phyloP scores from a whole-genome alignment of 2,329 filamentous ascomycete species.

The Hypocrella siamensis region DNA sequence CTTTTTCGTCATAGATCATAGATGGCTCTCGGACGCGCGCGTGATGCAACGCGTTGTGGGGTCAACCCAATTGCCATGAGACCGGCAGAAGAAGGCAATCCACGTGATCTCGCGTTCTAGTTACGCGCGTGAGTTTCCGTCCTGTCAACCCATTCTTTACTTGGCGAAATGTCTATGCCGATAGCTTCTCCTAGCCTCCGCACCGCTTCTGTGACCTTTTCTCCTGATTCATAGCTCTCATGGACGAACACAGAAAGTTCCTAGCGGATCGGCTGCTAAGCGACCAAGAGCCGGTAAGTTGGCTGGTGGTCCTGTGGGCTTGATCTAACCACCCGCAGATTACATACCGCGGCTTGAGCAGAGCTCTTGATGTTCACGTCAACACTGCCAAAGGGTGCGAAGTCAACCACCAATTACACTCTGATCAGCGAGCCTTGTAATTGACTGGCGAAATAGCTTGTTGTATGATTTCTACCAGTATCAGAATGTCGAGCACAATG shows the following conservation, averaged over 20 bases:
- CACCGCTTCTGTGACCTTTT: too few relatives aligned
- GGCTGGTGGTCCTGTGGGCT: background rate
- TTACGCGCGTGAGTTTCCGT: too few relatives aligned
- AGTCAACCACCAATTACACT: background rate
- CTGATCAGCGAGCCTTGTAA: too few relatives aligned
- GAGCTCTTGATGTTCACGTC: conserved; percentile 68
- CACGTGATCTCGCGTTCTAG: too few relatives aligned
- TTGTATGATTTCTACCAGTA: conserved; percentile 74
- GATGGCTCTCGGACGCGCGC: too few relatives aligned
- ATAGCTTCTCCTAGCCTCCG: too few relatives aligned
- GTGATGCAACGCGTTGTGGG: background rate
- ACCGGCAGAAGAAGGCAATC: too few relatives aligned
- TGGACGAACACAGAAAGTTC: conserved; percentile 54
- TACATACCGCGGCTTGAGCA: conserved; percentile 73
- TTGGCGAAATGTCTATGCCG: too few relatives aligned
- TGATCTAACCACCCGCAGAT: conserved; percentile 34
- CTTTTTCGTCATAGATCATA: too few relatives aligned
- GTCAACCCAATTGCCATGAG: too few relatives aligned
- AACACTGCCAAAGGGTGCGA: conserved; percentile 74
- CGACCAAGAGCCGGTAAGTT: conserved; percentile 54
- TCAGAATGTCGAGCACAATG: conserved; percentile 68
- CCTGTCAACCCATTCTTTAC: too few relatives aligned
- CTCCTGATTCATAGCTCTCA: too few relatives aligned
- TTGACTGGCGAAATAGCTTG: conserved; percentile 52
- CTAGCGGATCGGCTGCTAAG: conserved; percentile 62